Base-by-base conservation (phyloP, 352 stramenopile species). In the Blastocystis sp. region DNA sequence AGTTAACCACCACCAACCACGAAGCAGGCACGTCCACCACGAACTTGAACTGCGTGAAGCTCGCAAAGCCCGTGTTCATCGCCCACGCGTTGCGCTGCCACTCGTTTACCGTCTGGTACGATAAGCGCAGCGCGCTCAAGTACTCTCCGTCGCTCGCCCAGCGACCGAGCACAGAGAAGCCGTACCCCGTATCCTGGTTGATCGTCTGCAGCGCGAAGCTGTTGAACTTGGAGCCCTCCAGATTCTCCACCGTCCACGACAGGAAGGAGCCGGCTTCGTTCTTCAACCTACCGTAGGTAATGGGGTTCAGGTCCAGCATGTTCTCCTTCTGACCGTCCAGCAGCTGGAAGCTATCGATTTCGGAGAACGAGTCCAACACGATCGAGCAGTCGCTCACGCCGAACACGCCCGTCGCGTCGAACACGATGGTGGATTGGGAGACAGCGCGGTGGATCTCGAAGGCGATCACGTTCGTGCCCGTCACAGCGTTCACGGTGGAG, bases 361-460 rank as follows among this genome's bases (percentile, higher is more conserved):
- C n/a, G n/a, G n/a, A n/a, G n/a, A n/a, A n/a, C n/a, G 24, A n/a
- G 26, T 19, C 51, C 6, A n/a, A 21, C 19, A 45, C 29, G 24
- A 33, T 12, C n/a, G 71, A 41, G 29, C 41, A 65, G 13, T 81
- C 71, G 31, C 71, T 51, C 63, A 33, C 39, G 1, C 45, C 33
- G 0, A 63, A 51, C 21, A 81, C 29, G 26, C 45, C 71, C 10
- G 33, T 39, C 45, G 45, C 13, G 33, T 81, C 45, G 29, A 81
- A 81, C 31, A 19, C 33, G 24, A 33, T 31, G 12, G 71, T 21
- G 33, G 50, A 24, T 33, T 81, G 45, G 4, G 13, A 3, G 4
- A 76, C 12, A 6, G 65, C n/a, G 39, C 65, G 65, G 60, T 81
- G 71, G 39, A 81, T 81, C 31, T 81, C 71, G 13, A 81, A 76